These are phyloP conservation scores for Mollisia scopiformis DNA, from an alignment of 2,329 filamentous ascomycete species.

Conservation along the genomic window DNA sequence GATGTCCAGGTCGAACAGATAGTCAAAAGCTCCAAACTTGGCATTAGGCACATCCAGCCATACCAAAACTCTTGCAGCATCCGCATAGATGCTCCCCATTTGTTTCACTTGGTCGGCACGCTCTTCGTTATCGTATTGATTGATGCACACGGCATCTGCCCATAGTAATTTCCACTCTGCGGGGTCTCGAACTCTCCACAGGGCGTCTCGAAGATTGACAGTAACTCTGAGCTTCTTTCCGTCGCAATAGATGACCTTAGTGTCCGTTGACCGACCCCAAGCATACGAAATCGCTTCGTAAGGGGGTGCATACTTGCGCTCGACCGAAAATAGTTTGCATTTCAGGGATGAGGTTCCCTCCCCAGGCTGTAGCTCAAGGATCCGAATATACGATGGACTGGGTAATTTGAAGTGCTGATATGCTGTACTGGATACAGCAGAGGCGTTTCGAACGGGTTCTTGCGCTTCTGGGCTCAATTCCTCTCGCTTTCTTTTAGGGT, in stretches of 20 bases:
- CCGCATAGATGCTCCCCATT: not conserved
- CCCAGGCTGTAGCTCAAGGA: not conserved
- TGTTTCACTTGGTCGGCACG: not conserved
- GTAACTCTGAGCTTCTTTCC: constrained; percentile 8
- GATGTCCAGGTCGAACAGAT: constrained; percentile 1
- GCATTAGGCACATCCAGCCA: not conserved
- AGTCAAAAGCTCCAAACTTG: not conserved
- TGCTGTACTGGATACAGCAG: not conserved
- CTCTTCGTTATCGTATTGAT: not conserved
- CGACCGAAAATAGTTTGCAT: not conserved
- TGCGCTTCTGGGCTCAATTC: not conserved
- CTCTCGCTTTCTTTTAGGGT: not conserved
- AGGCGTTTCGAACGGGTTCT: not conserved
- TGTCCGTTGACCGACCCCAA: constrained; percentile 7
- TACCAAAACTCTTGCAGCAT: not conserved
- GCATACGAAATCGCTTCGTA: constrained; percentile 14
- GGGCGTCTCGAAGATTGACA: constrained; percentile 4
- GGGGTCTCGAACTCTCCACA: constrained; percentile 8
- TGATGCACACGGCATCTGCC: constrained; percentile 2
- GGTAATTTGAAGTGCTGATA: not conserved
- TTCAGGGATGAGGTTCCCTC: not conserved
- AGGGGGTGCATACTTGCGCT: not conserved
- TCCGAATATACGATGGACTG: not conserved
- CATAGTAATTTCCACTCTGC: not conserved
- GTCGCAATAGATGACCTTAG: constrained; percentile 8